Evolutionary conservation across 1,284 basidiomycete genomes (phyloP).

Genomic region (Boletellus deceptivus): DNA sequence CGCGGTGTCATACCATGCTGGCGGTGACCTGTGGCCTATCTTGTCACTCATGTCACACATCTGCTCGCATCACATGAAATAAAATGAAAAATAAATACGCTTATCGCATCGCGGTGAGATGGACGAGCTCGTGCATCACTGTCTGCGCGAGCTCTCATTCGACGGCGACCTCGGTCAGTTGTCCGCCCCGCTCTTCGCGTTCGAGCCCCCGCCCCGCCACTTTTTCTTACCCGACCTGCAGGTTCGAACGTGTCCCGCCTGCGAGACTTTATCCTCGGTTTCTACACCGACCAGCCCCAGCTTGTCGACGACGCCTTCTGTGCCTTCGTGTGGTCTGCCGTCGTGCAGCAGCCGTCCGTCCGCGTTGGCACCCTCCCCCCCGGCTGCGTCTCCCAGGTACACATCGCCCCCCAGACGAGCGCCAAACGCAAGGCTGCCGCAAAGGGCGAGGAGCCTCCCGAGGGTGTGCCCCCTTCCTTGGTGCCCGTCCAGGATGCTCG

Average conservation of each 20-base stretch:
- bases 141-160: conserved; percentile 74
- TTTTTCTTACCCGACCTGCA: conserved; percentile 32
- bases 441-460: conserved; percentile 48
- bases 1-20: conserved; percentile 20
- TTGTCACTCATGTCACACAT: conserved; percentile 20
- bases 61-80: background rate
- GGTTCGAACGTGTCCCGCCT: conserved; percentile 72
- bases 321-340: conserved; percentile 76
- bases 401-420: conserved; percentile 69
- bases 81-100: conserved; percentile 5
- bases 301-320: conserved; percentile 73
- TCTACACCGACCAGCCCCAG: conserved; percentile 53
- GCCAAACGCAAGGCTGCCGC: conserved; percentile 60
- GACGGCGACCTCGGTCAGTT: conserved; percentile 77
- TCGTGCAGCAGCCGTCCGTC: conserved; percentile 70
- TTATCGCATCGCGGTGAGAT: conserved; percentile 36
- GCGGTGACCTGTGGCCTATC: background rate
- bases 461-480: conserved; percentile 45
- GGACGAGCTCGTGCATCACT: conserved; percentile 75
- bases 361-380: conserved; percentile 64
- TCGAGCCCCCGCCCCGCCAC: conserved; percentile 42
- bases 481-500: conserved; percentile 54
- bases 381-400: conserved; percentile 60
- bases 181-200: conserved; percentile 22
- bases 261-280: conserved; percentile 63